phyloP scores from a whole-genome alignment of 2,329 filamentous ascomycete genomes.

The Didymellaceae sp. region DNA sequence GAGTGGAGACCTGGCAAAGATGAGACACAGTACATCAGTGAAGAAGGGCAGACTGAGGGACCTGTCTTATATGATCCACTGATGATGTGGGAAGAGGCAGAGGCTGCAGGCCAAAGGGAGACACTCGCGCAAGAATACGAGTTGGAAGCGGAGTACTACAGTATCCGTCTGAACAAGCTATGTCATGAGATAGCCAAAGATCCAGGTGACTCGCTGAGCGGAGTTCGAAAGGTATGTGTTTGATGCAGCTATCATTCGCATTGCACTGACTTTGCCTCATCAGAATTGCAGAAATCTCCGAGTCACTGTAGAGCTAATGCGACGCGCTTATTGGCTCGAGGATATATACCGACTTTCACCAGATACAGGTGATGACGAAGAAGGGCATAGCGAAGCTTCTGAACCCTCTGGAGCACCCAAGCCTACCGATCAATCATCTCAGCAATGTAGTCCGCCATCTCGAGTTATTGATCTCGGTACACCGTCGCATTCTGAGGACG shows the following conservation, averaged over 20 bases:
- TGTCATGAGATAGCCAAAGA: constrained; percentile 26
- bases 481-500: constrained; percentile 18
- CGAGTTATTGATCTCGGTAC: constrained; percentile 31
- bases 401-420: too few relatives aligned
- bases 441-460: neutral
- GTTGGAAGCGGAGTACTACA: constrained; percentile 22
- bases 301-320: constrained; percentile 66
- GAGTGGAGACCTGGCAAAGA: constrained; percentile 31
- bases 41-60: constrained; percentile 4
- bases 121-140: constrained; percentile 21
- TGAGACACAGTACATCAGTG: neutral
- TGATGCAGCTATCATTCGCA: too few relatives aligned
- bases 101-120: constrained; percentile 20
- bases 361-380: constrained; percentile 1
- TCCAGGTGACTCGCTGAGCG: constrained; percentile 59
- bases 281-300: constrained; percentile 67
- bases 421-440: neutral
- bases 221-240: neutral
- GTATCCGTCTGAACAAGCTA: constrained; percentile 24
- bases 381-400: neutral
- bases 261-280: constrained; percentile 51
- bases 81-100: constrained; percentile 30
- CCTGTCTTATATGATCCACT: constrained; percentile 21
- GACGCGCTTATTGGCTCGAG: constrained; percentile 57
- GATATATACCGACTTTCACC: constrained; percentile 23